Evolutionary conservation across 2,329 filamentous ascomycete species (phyloP), one percentile per base, ranked within the genome.

Genomic region (Pezicula neosporulosa): DNA sequence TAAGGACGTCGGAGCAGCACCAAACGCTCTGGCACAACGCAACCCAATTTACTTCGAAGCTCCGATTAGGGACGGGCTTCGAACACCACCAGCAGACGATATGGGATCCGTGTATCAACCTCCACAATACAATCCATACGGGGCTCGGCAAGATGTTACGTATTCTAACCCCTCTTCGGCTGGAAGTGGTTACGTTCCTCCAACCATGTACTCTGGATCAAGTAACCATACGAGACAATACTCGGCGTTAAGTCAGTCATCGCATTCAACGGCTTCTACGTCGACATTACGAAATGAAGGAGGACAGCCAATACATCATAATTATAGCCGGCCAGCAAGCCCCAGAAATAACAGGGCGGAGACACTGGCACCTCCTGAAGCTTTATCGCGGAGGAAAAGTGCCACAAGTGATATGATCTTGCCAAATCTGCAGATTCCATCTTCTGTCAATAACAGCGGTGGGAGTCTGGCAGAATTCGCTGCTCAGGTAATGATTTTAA

Each of bases 401-500:
- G 49, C 54, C 30, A 58, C 48, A 18, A 56, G 53, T 19, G 60
- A 65, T 33, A 47, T 51, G 35, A 65, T 66, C 12, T 48, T 58
- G 44, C 56, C 62, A 4, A 63, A 57, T 47, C 74, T 93, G 36
- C 83, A 87, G 61, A 85, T 95, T 38, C 90, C 90, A 6, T 74
- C 77, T 42, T 86, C 89, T 36, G 90, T 96, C 64, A 90, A 86
- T 62, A 77, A 84, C 33, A 83, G 79, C 60, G 87, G 88, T 43
- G 89, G 89, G 7, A 92, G 82, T 63, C 68, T 96, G 59, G 81
- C 89, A 9, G 89, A 94, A 63, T 91, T 96, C 68, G 88, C 90
- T 48, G 89, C 90, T 51, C 83, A 91, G 78, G 89, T 92, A 70
- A 60, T 76, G 67, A 45, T 13, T 41, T n/a, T 27, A 38, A 41